Conservation (phyloP, 1,284 basidiomycete species). For the Pseudozyma tsukubaensis region DNA sequence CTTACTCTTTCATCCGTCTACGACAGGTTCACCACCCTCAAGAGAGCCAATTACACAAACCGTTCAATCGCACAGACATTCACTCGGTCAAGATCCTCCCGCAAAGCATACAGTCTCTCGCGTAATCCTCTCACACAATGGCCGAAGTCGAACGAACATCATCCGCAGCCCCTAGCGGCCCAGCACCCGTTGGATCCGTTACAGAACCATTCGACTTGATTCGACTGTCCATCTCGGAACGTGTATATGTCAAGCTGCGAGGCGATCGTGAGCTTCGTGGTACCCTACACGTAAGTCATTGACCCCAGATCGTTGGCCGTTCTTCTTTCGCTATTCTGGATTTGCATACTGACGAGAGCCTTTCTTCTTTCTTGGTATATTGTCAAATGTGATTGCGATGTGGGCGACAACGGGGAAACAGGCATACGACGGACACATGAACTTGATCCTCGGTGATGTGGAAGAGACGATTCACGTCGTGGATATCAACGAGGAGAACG, state of each 20-base stretch:
- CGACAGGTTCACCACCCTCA: not conserved
- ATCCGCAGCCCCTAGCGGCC: constrained; percentile 18
- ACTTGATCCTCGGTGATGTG: constrained; percentile 95
- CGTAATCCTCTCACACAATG: constrained; percentile 10
- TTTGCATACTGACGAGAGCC: not conserved
- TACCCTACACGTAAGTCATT: constrained; percentile 77
- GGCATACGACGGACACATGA: constrained; percentile 99
- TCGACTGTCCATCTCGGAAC: constrained; percentile 92
- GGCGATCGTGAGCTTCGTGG: constrained; percentile 94
- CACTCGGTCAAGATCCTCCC: not conserved
- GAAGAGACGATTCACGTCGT: constrained; percentile 77
- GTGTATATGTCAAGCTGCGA: constrained; percentile 93
- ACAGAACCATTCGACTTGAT: constrained; percentile 99
- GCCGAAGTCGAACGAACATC: constrained; percentile 39
- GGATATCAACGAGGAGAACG: constrained; percentile 70
- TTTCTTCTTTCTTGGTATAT: not conserved
- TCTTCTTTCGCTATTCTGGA: constrained; percentile 10
- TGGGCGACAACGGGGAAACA: not conserved
- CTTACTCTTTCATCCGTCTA: not conserved
- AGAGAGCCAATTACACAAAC: not conserved
- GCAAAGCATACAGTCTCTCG: not conserved
- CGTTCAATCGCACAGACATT: not conserved
- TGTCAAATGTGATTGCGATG: no score
- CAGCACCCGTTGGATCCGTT: constrained; percentile 69
- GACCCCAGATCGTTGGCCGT: no score